Evolutionary conservation across 2,329 filamentous ascomycete species (phyloP).

Genomic region (Bipolaris sorokiniana): DNA sequence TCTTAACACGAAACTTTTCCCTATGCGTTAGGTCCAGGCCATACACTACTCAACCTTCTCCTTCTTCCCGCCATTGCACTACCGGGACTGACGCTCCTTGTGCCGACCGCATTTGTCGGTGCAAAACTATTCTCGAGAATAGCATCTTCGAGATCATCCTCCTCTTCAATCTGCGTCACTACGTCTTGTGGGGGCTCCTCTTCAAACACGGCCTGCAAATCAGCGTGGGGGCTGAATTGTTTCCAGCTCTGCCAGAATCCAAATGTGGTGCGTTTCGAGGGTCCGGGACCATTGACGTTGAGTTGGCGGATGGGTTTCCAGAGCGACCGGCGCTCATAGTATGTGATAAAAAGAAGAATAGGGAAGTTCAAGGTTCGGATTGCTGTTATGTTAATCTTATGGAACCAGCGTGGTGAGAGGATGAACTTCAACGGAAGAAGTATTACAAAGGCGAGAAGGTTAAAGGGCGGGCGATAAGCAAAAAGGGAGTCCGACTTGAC

Average conservation of each 20-base stretch:
- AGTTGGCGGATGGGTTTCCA: slow-evolving; percentile 60
- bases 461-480: slow-evolving; percentile 82
- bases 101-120: slow-evolving; percentile 17
- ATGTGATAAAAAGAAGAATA: slow-evolving; percentile 71
- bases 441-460: slow-evolving; percentile 75
- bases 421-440: slow-evolving; percentile 78
- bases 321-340: slow-evolving; percentile 72
- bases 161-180: slow-evolving; percentile 56
- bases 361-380: slow-evolving; percentile 78
- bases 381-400: slow-evolving; percentile 83
- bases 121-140: slow-evolving; percentile 52
- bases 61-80: slow-evolving; percentile 38
- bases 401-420: slow-evolving; percentile 84
- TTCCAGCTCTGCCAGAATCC: slow-evolving; percentile 65
- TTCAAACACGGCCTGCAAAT: slow-evolving; percentile 75
- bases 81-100: slow-evolving; percentile 42
- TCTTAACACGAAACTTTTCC: background rate
- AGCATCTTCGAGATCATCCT: slow-evolving; percentile 56
- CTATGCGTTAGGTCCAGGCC: slow-evolving; percentile 34
- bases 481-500: slow-evolving; percentile 86
- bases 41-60: slow-evolving; percentile 46
- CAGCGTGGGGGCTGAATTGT: slow-evolving; percentile 70
- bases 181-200: slow-evolving; percentile 67
- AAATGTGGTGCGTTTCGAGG: slow-evolving; percentile 51
- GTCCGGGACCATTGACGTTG: slow-evolving; percentile 38